Conservation (phyloP, 768 basidiomycete species). For the Trametes maxima region DNA sequence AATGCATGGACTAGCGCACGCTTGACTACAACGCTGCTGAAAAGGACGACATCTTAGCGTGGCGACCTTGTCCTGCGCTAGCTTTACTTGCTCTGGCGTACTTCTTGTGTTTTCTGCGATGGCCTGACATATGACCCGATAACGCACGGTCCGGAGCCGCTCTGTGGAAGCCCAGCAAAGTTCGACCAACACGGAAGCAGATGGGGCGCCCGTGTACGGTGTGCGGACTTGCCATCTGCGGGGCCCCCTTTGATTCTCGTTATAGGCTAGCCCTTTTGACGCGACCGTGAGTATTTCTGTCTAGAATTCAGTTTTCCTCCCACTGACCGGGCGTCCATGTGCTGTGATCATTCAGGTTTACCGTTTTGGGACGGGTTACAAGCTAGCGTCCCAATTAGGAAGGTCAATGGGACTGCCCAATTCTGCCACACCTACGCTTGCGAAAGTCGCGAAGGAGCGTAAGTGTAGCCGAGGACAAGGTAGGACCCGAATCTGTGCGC, state of each 20-base stretch:
- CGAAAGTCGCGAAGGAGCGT: constrained; percentile 13
- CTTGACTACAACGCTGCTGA: neutral
- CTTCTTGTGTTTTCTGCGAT: neutral
- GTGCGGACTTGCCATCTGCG: constrained; percentile 5
- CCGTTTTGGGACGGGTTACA: constrained; percentile 20
- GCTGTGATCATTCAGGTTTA: constrained; percentile 7
- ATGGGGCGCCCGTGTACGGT: constrained; percentile 5
- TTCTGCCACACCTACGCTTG: neutral
- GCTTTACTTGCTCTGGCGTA: neutral
- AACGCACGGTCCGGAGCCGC: constrained; percentile 3
- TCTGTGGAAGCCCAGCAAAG: neutral
- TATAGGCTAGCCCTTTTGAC: constrained; percentile 12
- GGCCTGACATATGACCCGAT: constrained; percentile 11
- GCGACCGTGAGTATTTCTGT: constrained; percentile 3
- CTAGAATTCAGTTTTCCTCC: constrained; percentile 13
- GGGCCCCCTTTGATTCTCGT: constrained; percentile 18
- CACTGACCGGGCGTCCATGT: constrained; percentile 15
- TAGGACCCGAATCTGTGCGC: constrained; percentile 24
- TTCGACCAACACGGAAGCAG: constrained; percentile 7
- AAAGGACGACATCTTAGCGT: neutral
- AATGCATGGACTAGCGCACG: constrained; percentile 4
- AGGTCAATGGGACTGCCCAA: constrained; percentile 25
- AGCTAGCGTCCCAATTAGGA: constrained; percentile 20
- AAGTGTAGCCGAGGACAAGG: constrained; percentile 28
- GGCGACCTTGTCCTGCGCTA: constrained; percentile 12